These are phyloP conservation scores for Colletotrichum sansevieriae DNA, from an alignment of 2,329 filamentous ascomycete species.

Conservation along the genomic window DNA sequence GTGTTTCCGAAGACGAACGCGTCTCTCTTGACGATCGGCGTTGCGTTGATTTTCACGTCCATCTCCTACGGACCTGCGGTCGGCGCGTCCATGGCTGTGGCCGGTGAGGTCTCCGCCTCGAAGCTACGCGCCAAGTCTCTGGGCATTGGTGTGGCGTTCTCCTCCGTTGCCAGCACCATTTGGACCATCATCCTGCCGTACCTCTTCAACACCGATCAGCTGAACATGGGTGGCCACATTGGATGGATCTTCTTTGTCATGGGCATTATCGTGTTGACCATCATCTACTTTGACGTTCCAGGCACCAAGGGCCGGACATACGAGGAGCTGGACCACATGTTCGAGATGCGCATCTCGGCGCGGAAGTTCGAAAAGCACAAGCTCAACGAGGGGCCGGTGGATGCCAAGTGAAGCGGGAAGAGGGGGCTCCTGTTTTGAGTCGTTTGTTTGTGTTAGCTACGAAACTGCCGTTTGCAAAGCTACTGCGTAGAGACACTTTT, in stretches of 20 bases:
- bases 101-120: constrained; percentile 38
- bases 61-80: constrained; percentile 44
- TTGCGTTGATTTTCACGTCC: constrained; percentile 43
- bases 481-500: constrained; percentile 7
- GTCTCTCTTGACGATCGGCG: constrained; percentile 42
- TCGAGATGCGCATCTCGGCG: constrained; percentile 38
- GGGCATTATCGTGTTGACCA: constrained; percentile 45
- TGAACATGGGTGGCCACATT: constrained; percentile 56
- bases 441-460: constrained; percentile 18
- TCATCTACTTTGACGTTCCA: constrained; percentile 48
- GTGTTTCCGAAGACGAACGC: constrained; percentile 37
- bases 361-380: constrained; percentile 36
- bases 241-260: constrained; percentile 55
- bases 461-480: constrained; percentile 2
- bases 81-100: constrained; percentile 41
- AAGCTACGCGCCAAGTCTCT: constrained; percentile 38
- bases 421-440: constrained; percentile 10
- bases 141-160: constrained; percentile 35
- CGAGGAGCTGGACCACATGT: constrained; percentile 50
- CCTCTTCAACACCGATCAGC: constrained; percentile 48
- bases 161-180: constrained; percentile 35
- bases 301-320: constrained; percentile 48
- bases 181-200: constrained; percentile 46
- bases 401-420: constrained; percentile 22
- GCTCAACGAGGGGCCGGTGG: constrained; percentile 29